Base-by-base conservation (phyloP, 768 basidiomycete species). In the Suillus fuscotomentosus region DNA sequence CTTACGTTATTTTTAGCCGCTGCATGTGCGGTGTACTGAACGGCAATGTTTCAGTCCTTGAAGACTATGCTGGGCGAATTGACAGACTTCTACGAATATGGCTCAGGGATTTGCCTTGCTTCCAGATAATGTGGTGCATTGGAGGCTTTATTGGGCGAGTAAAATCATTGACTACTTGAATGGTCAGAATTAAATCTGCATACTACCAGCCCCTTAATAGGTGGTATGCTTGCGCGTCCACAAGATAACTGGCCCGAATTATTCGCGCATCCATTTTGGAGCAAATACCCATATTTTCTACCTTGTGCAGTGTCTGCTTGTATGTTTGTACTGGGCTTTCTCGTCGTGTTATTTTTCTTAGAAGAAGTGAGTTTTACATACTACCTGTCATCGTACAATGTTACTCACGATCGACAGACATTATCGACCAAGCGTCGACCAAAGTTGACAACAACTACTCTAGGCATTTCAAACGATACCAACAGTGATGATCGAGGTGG, bases 231-330 rank as follows among this genome's bases (percentile, higher is more conserved):
- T 57, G 78, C 83, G 63, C 79, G 80, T 64, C 87, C 86, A 4
- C 81, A 80, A 8, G 83, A 87, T 60, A 80, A 76, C 11, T 87
- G 83, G 68, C 86, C 86, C 1, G 20, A 55, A 1, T 53, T 82
- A 2, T 88, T 89, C 67, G 67, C 76, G 20, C 76, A 75, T 38
- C 67, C 77, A 13, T 86, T 88, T 68, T 81, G 85, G 75, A 74
- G 76, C 60, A 73, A 76, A 38, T 83, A 86, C 64, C 87, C 86
- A 3, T 77, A 83, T 79, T 90, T 91, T 71, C 80, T 91, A 38
- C 86, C 89, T 1, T 89, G 87, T 67, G 81, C 83, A 6, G 82
- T 87, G 9, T 78, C 86, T 2, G 87, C 87, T 1, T 81, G 83
- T 0, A 81, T 84, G 65, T 77, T 85, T 2, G 73, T 75, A 8